These are phyloP conservation scores for Truncatella angustata DNA, from an alignment of 2,329 filamentous ascomycete species.

Conservation along the genomic window DNA sequence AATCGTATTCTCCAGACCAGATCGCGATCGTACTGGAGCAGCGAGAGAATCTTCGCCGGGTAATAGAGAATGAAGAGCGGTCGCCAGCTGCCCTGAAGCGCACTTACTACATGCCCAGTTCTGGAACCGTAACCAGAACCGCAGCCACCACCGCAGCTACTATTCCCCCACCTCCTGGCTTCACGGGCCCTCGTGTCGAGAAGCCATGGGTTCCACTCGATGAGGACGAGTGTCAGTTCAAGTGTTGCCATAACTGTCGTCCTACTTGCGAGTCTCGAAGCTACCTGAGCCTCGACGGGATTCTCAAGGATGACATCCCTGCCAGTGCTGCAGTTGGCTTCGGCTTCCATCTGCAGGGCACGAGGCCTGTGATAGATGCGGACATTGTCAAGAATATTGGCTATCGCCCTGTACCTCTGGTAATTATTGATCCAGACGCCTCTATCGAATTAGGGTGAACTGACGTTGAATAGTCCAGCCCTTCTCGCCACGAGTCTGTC, in stretches of 20 bases:
- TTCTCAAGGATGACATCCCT: conserved; percentile 48
- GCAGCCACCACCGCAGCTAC: no score
- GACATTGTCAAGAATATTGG: conserved; percentile 39
- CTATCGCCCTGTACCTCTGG: conserved; percentile 33
- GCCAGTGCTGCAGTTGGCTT: conserved; percentile 50
- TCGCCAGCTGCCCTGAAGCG: neutral
- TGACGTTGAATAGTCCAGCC: conserved; percentile 8
- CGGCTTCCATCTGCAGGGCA: conserved; percentile 45
- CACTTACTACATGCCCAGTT: conserved; percentile 19
- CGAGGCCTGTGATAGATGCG: conserved; percentile 42
- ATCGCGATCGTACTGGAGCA: conserved; percentile 47
- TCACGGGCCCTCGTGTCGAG: conserved; percentile 14
- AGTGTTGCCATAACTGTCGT: conserved; percentile 49
- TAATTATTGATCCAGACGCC: conserved; percentile 21
- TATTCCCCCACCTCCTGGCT: conserved; percentile 15
- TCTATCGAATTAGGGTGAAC: conserved; percentile 2
- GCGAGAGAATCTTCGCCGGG: conserved; percentile 37
- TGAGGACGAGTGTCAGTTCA: conserved; percentile 47
- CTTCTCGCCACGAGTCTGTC: neutral
- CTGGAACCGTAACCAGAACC: conserved; percentile 6
- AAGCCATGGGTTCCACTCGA: conserved; percentile 37
- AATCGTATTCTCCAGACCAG: conserved; percentile 46
- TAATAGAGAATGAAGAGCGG: conserved; percentile 24
- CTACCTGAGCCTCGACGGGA: conserved; percentile 48
- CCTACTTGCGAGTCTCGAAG: conserved; percentile 40